phyloP scores from a whole-genome alignment of 1,284 basidiomycete species.

The Baeospora myosura region DNA sequence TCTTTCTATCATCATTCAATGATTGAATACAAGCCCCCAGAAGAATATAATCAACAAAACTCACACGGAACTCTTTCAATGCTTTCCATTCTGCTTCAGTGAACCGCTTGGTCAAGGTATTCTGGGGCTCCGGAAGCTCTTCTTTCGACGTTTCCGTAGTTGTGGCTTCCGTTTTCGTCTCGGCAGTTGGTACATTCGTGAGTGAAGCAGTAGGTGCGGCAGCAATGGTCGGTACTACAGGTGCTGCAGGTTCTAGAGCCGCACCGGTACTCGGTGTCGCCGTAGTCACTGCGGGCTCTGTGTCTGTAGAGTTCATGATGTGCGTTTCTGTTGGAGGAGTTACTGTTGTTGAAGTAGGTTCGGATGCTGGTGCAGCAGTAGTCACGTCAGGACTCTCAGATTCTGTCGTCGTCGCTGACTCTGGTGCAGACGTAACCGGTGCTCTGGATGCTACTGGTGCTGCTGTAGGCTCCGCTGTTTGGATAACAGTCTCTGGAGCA shows the following conservation, averaged over 20 bases:
- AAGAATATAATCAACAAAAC: constrained; percentile 14
- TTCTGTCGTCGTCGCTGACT: constrained; percentile 1
- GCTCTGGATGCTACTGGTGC: too few species aligned
- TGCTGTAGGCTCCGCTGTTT: too few species aligned
- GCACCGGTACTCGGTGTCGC: background rate
- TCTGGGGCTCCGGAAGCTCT: constrained; percentile 49
- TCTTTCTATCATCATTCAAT: constrained; percentile 35
- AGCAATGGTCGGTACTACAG: constrained; percentile 1
- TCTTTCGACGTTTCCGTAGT: constrained; percentile 10
- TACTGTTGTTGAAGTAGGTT: constrained; percentile 1
- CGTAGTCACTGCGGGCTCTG: too few species aligned
- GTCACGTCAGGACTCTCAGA: constrained; percentile 3
- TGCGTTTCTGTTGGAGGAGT: constrained; percentile 1
- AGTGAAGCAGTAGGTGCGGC: constrained; percentile 1
- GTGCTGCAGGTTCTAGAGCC: constrained; percentile 3
- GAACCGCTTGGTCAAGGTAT: constrained; percentile 59
- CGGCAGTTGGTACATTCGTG: constrained; percentile 1
- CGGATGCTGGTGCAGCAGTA: constrained; percentile 4
- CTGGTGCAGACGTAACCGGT: constrained; percentile 8
- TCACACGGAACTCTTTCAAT: constrained; percentile 58
- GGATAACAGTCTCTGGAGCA: constrained; percentile 2
- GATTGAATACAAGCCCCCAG: background rate
- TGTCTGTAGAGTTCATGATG: background rate
- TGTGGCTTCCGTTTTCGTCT: constrained; percentile 6
- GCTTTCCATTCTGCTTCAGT: constrained; percentile 62